Conservation (phyloP, 352 stramenopile species). For the Globisporangium camurandrum region DNA sequence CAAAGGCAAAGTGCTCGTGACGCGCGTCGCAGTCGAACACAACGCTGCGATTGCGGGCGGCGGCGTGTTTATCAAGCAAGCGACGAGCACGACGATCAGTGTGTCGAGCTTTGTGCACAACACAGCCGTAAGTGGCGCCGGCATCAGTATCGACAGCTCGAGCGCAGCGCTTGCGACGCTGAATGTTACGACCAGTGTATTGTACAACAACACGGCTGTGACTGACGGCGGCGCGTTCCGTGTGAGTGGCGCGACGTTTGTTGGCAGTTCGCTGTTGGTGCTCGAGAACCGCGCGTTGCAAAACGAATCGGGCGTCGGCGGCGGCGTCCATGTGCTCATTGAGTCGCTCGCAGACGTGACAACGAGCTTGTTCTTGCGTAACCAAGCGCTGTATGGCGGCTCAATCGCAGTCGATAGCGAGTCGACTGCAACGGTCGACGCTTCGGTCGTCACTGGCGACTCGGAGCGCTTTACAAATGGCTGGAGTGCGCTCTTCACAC, state of each 20-base stretch:
- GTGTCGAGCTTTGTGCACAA: slow-evolving; percentile 21
- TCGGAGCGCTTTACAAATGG: slow-evolving; percentile 6
- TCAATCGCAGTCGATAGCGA: slow-evolving; percentile 17
- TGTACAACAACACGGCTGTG: slow-evolving; percentile 38
- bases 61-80: slow-evolving; percentile 20
- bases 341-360: slow-evolving; percentile 7
- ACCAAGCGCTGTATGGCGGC: slow-evolving; percentile 21
- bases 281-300: slow-evolving; percentile 25
- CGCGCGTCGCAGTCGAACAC: slow-evolving; percentile 13
- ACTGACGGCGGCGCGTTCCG: slow-evolving; percentile 20
- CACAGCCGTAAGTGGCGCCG: slow-evolving; percentile 15
- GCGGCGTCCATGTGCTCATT: slow-evolving; percentile 16
- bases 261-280: slow-evolving; percentile 10
- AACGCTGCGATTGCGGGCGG: slow-evolving; percentile 26
- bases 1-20: slow-evolving; percentile 13
- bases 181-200: slow-evolving; percentile 13
- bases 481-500: slow-evolving; percentile 17
- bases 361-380: slow-evolving; percentile 25
- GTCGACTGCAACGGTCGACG: slow-evolving; percentile 14
- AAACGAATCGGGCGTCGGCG: slow-evolving; percentile 17
- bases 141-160: slow-evolving; percentile 13
- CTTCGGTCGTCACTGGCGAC: slow-evolving; percentile 18
- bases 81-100: slow-evolving; percentile 9
- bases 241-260: slow-evolving; percentile 3
- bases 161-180: not conserved